Percentiles rank a stretch among this genome's conserved stretches.
These are phyloP conservation scores for Aspergillus puulaauensis DNA, from an alignment of 2,329 filamentous ascomycete species.

Conservation along the genomic window DNA sequence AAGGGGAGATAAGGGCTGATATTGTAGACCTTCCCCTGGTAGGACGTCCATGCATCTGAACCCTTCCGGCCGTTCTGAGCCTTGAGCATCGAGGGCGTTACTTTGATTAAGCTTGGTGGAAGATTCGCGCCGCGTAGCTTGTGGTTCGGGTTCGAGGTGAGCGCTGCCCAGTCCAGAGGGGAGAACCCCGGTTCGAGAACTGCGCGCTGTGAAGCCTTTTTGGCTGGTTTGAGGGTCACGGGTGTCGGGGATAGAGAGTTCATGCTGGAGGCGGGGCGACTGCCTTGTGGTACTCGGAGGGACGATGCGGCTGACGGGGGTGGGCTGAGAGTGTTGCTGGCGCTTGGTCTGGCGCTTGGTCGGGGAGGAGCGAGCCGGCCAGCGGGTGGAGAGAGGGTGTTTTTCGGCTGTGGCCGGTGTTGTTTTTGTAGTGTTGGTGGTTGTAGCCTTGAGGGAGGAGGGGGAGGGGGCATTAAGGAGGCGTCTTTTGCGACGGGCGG, in stretches of 20 bases:
- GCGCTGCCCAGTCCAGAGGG: conserved; percentile 90
- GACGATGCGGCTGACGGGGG: conserved; percentile 46
- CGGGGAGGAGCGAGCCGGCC: conserved; percentile 32
- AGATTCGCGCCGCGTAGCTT: conserved; percentile 63
- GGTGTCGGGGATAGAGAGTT: conserved; percentile 42
- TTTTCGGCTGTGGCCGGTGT: conserved; percentile 12
- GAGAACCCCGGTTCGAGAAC: conserved; percentile 86
- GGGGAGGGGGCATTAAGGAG: conserved; percentile 38
- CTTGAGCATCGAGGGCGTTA: conserved; percentile 79
- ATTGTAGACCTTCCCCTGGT: conserved; percentile 91
- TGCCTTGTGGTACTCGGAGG: conserved; percentile 42
- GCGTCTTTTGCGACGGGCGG: conserved; percentile 9
- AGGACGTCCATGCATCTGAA: conserved; percentile 84
- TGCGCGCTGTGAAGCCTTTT: conserved; percentile 47
- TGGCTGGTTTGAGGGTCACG: conserved; percentile 46
- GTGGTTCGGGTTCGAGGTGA: conserved; percentile 61
- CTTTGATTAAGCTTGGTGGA: conserved; percentile 61
- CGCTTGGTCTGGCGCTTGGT: conserved; percentile 17
- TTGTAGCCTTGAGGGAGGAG: conserved; percentile 30
- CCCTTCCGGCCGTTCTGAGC: conserved; percentile 78
- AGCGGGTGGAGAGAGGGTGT: conserved; percentile 9
- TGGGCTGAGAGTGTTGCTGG: conserved; percentile 33
- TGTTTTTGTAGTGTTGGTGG: conserved; percentile 25
- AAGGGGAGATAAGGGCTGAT: conserved; percentile 85
- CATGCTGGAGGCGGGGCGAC: conserved; percentile 38